These are phyloP conservation scores for Ceraceosorus guamensis DNA, from an alignment of 1,284 basidiomycete genomes.

Conservation along the genomic window DNA sequence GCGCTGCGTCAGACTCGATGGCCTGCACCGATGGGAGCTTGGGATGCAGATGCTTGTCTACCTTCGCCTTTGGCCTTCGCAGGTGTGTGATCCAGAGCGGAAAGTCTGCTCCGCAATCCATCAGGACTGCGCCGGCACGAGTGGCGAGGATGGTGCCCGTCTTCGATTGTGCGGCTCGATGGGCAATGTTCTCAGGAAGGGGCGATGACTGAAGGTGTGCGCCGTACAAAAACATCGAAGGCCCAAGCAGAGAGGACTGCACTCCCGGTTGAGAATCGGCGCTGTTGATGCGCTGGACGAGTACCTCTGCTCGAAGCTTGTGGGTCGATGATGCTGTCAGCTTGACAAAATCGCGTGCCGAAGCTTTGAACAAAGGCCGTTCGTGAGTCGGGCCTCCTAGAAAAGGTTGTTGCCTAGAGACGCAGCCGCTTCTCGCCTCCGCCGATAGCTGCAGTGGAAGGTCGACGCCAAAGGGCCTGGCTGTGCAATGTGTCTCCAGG, in stretches of 20 bases:
- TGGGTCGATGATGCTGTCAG: constrained; percentile 13
- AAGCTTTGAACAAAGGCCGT: constrained; percentile 49
- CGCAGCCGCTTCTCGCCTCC: constrained; percentile 28
- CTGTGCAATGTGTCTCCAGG: constrained; percentile 9
- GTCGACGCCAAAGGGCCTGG: not conserved
- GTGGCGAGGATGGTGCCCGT: constrained; percentile 50
- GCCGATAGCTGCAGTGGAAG: not conserved
- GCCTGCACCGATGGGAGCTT: constrained; percentile 51
- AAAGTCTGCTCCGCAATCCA: constrained; percentile 47
- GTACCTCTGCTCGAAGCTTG: constrained; percentile 47
- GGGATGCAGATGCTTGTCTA: constrained; percentile 47
- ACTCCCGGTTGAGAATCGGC: constrained; percentile 53
- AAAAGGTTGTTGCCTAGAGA: constrained; percentile 44
- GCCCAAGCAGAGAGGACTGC: constrained; percentile 45
- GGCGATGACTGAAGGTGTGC: constrained; percentile 46
- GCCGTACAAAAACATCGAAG: constrained; percentile 49
- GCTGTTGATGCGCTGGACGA: constrained; percentile 49
- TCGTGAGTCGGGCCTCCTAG: constrained; percentile 48
- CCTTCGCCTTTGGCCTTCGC: constrained; percentile 49
- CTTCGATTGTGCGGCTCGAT: constrained; percentile 16
- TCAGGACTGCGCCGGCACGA: constrained; percentile 51
- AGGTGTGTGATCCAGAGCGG: constrained; percentile 53
- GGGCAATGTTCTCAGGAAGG: constrained; percentile 21
- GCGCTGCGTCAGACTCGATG: constrained; percentile 38
- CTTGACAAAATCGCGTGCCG: constrained; percentile 38